phyloP scores from a whole-genome alignment of 805 yeast species.

The Yarrowia sp. region DNA sequence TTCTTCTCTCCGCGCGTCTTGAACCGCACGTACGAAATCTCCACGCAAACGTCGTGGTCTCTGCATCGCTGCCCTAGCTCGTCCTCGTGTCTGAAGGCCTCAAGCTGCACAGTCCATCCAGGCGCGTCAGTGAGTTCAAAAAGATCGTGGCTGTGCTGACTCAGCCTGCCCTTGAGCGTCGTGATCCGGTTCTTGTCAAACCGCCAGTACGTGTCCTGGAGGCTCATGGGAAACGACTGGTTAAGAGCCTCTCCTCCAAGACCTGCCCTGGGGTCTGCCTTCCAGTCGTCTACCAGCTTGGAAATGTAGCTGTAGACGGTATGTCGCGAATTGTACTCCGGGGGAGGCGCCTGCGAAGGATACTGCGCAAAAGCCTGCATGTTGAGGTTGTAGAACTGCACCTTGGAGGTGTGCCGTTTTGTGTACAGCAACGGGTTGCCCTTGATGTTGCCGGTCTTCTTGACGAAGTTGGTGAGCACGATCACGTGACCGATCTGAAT shows the following conservation, averaged over 20 bases:
- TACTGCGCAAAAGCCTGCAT: not conserved
- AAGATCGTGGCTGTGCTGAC: not conserved
- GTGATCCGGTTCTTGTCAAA: not conserved
- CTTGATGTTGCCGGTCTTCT: not conserved
- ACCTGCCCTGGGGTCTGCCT: not conserved
- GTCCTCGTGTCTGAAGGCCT: not conserved
- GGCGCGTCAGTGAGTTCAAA: not conserved
- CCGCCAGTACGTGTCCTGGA: not conserved
- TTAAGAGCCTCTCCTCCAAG: not conserved
- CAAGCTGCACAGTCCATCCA: not conserved
- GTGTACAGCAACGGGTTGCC: not conserved
- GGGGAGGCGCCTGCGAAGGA: not conserved
- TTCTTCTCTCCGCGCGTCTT: not conserved
- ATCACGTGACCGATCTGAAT: not conserved
- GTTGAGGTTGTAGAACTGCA: not conserved
- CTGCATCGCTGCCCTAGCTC: not conserved
- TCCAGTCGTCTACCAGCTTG: not conserved
- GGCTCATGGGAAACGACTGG: not conserved
- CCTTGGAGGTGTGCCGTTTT: not conserved
- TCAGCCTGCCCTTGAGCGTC: not conserved
- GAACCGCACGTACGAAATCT: not conserved
- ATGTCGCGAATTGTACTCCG: not conserved
- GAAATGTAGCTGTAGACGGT: not conserved
- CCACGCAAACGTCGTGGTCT: not conserved
- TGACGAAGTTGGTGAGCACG: not conserved